These are phyloP conservation scores for Aspergillus campestris DNA, from an alignment of 495 filamentous ascomycete species.

Conservation along the genomic window DNA sequence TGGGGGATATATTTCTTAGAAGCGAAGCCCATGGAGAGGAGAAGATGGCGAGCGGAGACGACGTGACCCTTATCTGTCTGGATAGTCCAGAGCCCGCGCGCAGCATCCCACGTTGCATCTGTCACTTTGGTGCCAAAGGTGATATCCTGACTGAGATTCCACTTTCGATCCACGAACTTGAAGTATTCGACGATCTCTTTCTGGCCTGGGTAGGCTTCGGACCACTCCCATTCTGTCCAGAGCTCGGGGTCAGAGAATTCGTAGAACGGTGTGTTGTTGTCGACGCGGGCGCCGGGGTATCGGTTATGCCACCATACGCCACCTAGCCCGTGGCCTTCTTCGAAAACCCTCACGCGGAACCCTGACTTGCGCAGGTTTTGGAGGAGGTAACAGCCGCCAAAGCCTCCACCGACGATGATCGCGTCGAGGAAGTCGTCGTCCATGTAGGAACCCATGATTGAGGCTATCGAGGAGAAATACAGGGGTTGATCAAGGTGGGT, in stretches of 20 bases:
- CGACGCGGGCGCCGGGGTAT: constrained; percentile 39
- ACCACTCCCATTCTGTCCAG: constrained; percentile 41
- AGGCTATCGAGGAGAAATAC: too few species aligned
- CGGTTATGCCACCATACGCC: constrained; percentile 46
- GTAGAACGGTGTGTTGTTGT: constrained; percentile 39
- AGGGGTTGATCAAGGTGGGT: too few species aligned
- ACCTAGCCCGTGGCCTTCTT: constrained; percentile 36
- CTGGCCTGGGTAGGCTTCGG: constrained; percentile 36
- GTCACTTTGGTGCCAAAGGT: constrained; percentile 38
- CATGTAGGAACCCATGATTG: too few species aligned
- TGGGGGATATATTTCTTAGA: constrained; percentile 27
- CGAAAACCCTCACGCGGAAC: constrained; percentile 27
- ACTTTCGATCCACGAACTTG: constrained; percentile 8
- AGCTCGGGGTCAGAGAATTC: constrained; percentile 39
- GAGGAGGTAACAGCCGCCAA: constrained; percentile 32
- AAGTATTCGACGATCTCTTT: constrained; percentile 42
- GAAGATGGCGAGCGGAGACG: constrained; percentile 32
- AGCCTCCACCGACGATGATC: constrained; percentile 21
- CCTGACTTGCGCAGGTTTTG: constrained; percentile 25
- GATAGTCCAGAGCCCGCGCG: constrained; percentile 32
- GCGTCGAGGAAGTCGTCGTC: constrained; percentile 9
- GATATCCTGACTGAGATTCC: constrained; percentile 37
- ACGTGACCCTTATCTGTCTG: constrained; percentile 34
- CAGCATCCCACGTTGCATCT: constrained; percentile 31
- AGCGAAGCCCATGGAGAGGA: constrained; percentile 27